Evolutionary conservation across 1,139 yeast genomes (phyloP).

Genomic region (Scheffersomyces stambukii): DNA sequence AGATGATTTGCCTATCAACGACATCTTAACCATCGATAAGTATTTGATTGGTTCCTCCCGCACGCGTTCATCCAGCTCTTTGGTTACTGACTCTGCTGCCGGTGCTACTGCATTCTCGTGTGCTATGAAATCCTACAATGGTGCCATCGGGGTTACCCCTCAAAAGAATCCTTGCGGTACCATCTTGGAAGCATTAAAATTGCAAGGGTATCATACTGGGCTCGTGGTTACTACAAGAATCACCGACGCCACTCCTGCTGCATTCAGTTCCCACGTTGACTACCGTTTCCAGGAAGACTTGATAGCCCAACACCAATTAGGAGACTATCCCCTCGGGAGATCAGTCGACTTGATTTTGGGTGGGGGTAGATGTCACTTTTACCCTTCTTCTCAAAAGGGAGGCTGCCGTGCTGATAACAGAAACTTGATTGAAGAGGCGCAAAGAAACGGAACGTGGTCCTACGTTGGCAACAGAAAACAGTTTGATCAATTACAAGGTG

Average conservation of each 20-base stretch:
- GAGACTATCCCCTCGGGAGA: constrained; percentile 66
- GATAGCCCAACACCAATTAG: constrained; percentile 83
- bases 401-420: constrained; percentile 73
- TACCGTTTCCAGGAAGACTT: constrained; percentile 71
- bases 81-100: constrained; percentile 88
- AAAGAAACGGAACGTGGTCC: constrained; percentile 57
- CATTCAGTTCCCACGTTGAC: constrained; percentile 74
- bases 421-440: constrained; percentile 60
- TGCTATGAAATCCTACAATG: constrained; percentile 74
- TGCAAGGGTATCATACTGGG: constrained; percentile 75
- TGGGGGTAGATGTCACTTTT: constrained; percentile 82
- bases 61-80: constrained; percentile 66
- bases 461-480: constrained; percentile 55
- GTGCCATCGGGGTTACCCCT: constrained; percentile 75
- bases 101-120: constrained; percentile 92
- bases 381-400: constrained; percentile 34
- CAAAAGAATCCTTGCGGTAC: constrained; percentile 69
- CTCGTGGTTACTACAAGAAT: constrained; percentile 82
- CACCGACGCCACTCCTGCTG: constrained; percentile 78
- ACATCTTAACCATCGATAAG: constrained; percentile 57
- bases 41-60: constrained; percentile 73
- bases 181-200: constrained; percentile 75
- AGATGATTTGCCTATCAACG: constrained; percentile 47
- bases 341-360: constrained; percentile 81
- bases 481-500: constrained; percentile 48